These are phyloP conservation scores for Aspergillus sp. DNA, from an alignment of 2,329 filamentous ascomycete genomes.

Conservation along the genomic window DNA sequence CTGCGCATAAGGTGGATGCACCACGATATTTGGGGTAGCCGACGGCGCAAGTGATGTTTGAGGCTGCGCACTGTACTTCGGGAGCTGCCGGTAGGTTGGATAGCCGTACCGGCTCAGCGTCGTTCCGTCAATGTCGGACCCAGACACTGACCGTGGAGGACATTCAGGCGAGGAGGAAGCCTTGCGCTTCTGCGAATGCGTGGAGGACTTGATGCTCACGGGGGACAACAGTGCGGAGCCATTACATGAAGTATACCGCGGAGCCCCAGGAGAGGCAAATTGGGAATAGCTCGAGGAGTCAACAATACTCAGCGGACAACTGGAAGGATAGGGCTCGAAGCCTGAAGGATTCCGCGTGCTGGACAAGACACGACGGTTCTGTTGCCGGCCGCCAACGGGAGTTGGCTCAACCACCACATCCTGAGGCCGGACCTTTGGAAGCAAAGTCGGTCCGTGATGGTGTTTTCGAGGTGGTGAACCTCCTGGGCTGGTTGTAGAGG, in stretches of 20 bases:
- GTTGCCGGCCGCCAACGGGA: slow-evolving; percentile 45
- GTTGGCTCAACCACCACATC: slow-evolving; percentile 65
- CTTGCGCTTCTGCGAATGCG: slow-evolving; percentile 27
- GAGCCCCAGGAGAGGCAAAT: slow-evolving; percentile 39
- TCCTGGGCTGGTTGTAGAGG: slow-evolving; percentile 60
- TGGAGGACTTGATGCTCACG: slow-evolving; percentile 43
- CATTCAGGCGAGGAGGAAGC: slow-evolving; percentile 21
- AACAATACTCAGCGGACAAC: slow-evolving; percentile 38
- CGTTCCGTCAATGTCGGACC: slow-evolving; percentile 58
- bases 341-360: slow-evolving; percentile 46
- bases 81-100: slow-evolving; percentile 74
- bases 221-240: slow-evolving; percentile 55
- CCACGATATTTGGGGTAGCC: slow-evolving; percentile 31
- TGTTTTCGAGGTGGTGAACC: slow-evolving; percentile 60
- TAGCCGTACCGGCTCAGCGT: slow-evolving; percentile 65
- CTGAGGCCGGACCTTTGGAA: slow-evolving; percentile 79
- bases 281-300: slow-evolving; percentile 34
- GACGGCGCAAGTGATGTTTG: slow-evolving; percentile 35
- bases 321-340: slow-evolving; percentile 44
- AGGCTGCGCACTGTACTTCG: slow-evolving; percentile 45
- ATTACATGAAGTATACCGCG: slow-evolving; percentile 19
- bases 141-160: slow-evolving; percentile 55
- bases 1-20: slow-evolving; percentile 29
- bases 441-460: slow-evolving; percentile 63
- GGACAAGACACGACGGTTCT: slow-evolving; percentile 46